Percentiles rank a stretch among this genome's conserved stretches.
Evolutionary conservation across 345 rosid genomes (phyloP).

Genomic region (Carallia pectinifolia): DNA sequence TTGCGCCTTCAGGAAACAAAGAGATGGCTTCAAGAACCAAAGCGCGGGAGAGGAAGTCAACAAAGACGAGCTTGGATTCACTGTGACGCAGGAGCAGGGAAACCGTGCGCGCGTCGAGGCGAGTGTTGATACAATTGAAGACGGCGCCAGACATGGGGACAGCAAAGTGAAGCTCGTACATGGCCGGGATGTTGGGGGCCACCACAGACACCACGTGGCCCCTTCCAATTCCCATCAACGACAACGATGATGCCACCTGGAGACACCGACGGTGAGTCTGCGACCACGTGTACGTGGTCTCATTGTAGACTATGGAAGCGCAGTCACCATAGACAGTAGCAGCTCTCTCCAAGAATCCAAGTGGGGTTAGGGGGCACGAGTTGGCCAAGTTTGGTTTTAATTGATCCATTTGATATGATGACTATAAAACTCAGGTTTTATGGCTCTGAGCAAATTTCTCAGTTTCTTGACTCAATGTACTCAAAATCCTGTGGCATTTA

Average conservation of each 20-base stretch:
- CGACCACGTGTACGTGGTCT: conserved; percentile 1
- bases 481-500: too few species aligned
- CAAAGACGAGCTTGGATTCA: not conserved
- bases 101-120: not conserved
- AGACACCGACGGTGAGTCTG: not conserved
- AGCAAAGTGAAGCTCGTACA: not conserved
- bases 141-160: conserved; percentile 1
- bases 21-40: not conserved
- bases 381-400: not conserved
- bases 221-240: not conserved
- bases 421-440: too few species aligned
- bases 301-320: not conserved
- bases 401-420: not conserved
- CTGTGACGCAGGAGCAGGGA: not conserved
- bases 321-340: not conserved
- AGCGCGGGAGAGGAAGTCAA: not conserved
- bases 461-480: too few species aligned
- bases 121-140: not conserved
- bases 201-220: not conserved
- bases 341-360: not conserved
- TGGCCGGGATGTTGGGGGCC: not conserved
- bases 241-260: not conserved
- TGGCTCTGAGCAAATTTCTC: too few species aligned
- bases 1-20: not conserved
- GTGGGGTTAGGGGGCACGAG: conserved; percentile 1